A percentile compares a stretch with the other conserved stretches of the same genome.
Evolutionary conservation across 208 protist species (phyloP).

Genomic region (Naegleria lovaniensis): DNA sequence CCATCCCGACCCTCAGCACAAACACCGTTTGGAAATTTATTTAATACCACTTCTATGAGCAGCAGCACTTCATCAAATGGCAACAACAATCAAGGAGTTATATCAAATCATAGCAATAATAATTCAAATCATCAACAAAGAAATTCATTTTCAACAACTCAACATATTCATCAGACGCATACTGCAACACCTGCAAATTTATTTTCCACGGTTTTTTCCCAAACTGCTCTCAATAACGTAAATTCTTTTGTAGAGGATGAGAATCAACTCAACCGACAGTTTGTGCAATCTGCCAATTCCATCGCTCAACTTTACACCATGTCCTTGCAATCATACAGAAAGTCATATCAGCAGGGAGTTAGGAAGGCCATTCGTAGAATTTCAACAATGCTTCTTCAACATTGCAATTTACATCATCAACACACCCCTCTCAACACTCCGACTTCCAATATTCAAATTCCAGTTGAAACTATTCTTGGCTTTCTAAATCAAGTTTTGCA

Average conservation of each 20-base stretch:
- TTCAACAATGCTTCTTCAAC: background rate
- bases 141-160: background rate
- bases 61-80: too few relatives aligned
- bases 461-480: background rate
- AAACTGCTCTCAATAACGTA: background rate
- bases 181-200: background rate
- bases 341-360: background rate
- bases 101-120: background rate
- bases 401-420: background rate
- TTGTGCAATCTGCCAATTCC: background rate
- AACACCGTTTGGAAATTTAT: too few relatives aligned
- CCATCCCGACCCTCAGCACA: too few relatives aligned
- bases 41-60: too few relatives aligned
- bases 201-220: background rate
- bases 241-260: background rate
- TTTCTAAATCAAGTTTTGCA: background rate
- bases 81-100: background rate
- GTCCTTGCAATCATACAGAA: background rate
- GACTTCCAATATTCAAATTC: background rate
- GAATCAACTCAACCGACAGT: background rate
- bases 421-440: background rate
- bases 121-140: background rate
- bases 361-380: background rate
- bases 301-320: background rate
- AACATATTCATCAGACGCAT: background rate